These are phyloP conservation scores for Corylus heterophylla DNA, from an alignment of 306 rosid species.

Conservation along the genomic window DNA sequence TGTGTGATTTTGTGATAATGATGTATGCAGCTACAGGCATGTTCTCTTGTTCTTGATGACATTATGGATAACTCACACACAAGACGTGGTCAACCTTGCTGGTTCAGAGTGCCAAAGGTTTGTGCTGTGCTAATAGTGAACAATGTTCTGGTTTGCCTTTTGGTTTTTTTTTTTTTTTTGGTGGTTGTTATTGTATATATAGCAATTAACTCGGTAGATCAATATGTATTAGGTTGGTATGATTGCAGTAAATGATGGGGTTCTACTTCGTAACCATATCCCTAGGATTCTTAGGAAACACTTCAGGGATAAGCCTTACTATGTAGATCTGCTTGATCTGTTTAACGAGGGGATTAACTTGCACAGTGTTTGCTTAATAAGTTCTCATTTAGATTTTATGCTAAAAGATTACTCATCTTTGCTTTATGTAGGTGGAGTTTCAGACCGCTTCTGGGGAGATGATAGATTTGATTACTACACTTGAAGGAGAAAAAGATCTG, in stretches of 20 bases:
- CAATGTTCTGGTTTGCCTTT: not conserved
- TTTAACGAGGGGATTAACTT: conserved; percentile 70
- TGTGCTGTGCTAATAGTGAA: conserved; percentile 15
- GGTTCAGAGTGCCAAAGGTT: conserved; percentile 63
- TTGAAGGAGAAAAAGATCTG: conserved; percentile 88
- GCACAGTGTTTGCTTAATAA: conserved; percentile 20
- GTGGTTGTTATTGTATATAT: conserved; percentile 13
- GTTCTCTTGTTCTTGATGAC: conserved; percentile 63
- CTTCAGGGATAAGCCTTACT: conserved; percentile 76
- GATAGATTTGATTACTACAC: conserved; percentile 89
- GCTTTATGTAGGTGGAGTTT: conserved; percentile 70
- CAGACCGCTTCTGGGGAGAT: conserved; percentile 94
- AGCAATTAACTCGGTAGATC: conserved; percentile 3
- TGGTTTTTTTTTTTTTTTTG: not conserved
- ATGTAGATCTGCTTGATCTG: conserved; percentile 80
- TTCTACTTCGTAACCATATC: conserved; percentile 75
- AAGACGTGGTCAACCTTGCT: conserved; percentile 64
- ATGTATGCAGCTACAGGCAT: conserved; percentile 62
- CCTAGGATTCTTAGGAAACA: conserved; percentile 74
- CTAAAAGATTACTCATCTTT: conserved; percentile 17
- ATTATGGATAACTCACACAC: conserved; percentile 63
- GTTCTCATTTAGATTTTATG: conserved; percentile 22
- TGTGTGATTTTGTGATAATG: conserved; percentile 12
- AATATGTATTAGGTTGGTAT: conserved; percentile 64
- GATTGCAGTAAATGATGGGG: conserved; percentile 85